Base-by-base conservation (phyloP, 2,329 filamentous ascomycete genomes). In the Pezicula radicicola region DNA sequence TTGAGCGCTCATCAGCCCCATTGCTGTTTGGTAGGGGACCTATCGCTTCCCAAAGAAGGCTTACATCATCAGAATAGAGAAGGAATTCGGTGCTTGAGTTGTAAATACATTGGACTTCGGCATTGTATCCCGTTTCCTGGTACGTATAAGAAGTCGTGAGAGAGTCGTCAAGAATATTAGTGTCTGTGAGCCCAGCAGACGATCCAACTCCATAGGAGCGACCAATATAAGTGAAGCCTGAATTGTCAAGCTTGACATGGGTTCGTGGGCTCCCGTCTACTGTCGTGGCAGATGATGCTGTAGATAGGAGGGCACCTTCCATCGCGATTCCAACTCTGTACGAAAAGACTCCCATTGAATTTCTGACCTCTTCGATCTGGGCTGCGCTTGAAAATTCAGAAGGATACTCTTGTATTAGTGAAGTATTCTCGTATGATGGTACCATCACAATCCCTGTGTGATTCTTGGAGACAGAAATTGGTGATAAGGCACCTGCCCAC, bases 61-160 rank as follows among this genome's bases (percentile, higher is more conserved):
- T 27, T 1, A 18, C 15, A 2, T 7, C 10, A 36, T 27, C 33
- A 7, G 41, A 15, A 8, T 13, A 33, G 16, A 70, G 66, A 51
- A 59, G 54, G 44, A 70, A 72, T 33, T 66, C 54, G 3, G 60
- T 62, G n/a, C 61, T 67, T 7, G 44, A 28, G 55, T 73, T 73
- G 58, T 72, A 70, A 16, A 66, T 68, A 55, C 69, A 72, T 1
- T 54, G 60, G 6, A 69, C 66, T 8, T 63, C 58, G 13, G 66
- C 45, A 5, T 58, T 25, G 41, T 70, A 72, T 15, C 69, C 68
- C 21, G 55, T 33, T 46, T 73, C 70, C 45, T 67, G 57, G 36
- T 66, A 72, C 9, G 54, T 51, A 53, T 70, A 72, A 4, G 18
- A 12, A 10, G 37, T 56, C 21, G 45, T 51, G 15, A 52, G 27